phyloP scores from a whole-genome alignment of 75 land plant species.

The Pinus albicaulis region DNA sequence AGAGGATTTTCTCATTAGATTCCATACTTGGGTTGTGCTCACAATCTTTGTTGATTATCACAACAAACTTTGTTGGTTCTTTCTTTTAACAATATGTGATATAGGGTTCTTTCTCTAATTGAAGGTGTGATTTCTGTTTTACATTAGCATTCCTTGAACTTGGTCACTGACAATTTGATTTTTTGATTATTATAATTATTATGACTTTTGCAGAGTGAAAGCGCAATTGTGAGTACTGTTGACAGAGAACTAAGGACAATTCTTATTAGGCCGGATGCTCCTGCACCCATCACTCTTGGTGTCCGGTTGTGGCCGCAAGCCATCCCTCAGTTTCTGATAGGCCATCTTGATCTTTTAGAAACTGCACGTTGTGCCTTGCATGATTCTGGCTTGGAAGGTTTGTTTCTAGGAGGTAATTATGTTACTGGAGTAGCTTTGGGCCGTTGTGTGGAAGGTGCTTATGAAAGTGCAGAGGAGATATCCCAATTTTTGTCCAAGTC shows the following conservation, averaged over 20 bases:
- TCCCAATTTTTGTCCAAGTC: conserved; percentile 29
- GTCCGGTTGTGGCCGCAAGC: conserved; percentile 94
- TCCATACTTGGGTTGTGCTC: no score
- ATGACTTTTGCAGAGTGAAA: conserved; percentile 48
- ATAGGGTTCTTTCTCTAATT: no score
- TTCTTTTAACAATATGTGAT: no score
- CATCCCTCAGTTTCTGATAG: conserved; percentile 89
- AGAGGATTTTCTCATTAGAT: no score
- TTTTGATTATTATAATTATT: not conserved
- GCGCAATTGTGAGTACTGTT: conserved; percentile 69
- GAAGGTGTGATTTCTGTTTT: no score
- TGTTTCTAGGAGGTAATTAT: conserved; percentile 94
- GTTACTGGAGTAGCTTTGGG: conserved; percentile 95
- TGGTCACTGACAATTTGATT: no score
- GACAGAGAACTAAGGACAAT: conserved; percentile 87
- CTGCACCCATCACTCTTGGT: conserved; percentile 62
- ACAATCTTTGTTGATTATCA: no score
- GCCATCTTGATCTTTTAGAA: conserved; percentile 84
- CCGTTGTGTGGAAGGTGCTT: conserved; percentile 91
- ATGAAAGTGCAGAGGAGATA: conserved; percentile 72
- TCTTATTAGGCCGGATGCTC: conserved; percentile 76
- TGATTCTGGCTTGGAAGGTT: conserved; percentile 62
- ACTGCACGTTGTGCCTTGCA: conserved; percentile 54
- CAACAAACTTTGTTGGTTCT: no score
- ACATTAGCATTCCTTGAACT: no score